Evolutionary conservation across 345 rosid species (phyloP).

Genomic region (Bruguiera sexangula): DNA sequence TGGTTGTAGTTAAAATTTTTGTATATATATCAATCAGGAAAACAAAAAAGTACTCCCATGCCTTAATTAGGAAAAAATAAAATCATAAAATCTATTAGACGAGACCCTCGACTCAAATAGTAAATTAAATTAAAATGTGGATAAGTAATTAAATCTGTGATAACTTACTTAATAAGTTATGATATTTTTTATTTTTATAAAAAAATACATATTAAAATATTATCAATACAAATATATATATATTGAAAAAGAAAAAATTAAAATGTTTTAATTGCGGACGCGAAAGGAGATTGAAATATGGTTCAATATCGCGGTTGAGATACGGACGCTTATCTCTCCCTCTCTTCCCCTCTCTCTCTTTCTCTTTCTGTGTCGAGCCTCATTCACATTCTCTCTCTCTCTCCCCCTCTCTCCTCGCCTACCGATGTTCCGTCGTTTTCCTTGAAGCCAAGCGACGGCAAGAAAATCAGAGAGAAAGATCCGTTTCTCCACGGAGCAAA

Average conservation of each 20-base stretch:
- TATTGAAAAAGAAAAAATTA: not conserved
- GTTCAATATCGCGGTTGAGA: conserved; percentile 40
- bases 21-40: too few relatives aligned
- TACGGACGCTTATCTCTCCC: conserved; percentile 26
- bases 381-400: conserved; percentile 29
- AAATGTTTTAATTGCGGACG: conserved; percentile 35
- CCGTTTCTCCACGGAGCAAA: not conserved
- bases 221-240: not conserved
- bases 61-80: too few relatives aligned
- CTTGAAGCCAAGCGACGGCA: conserved; percentile 27
- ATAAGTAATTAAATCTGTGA: too few relatives aligned
- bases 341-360: conserved; percentile 21
- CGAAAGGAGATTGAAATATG: conserved; percentile 38
- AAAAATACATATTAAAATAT: too few relatives aligned
- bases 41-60: too few relatives aligned
- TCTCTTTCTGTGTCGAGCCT: conserved; percentile 18
- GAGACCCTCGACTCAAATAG: too few relatives aligned
- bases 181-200: too few relatives aligned
- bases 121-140: too few relatives aligned
- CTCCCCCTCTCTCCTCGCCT: conserved; percentile 10
- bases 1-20: too few relatives aligned
- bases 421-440: conserved; percentile 17
- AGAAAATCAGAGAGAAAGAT: conserved; percentile 13
- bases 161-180: too few relatives aligned
- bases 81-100: too few relatives aligned